Percentiles rank a stretch among this genome's conserved stretches.
These are phyloP conservation scores for Pleochaeta shiraiana DNA, from an alignment of 2,329 filamentous ascomycete genomes.

Conservation along the genomic window DNA sequence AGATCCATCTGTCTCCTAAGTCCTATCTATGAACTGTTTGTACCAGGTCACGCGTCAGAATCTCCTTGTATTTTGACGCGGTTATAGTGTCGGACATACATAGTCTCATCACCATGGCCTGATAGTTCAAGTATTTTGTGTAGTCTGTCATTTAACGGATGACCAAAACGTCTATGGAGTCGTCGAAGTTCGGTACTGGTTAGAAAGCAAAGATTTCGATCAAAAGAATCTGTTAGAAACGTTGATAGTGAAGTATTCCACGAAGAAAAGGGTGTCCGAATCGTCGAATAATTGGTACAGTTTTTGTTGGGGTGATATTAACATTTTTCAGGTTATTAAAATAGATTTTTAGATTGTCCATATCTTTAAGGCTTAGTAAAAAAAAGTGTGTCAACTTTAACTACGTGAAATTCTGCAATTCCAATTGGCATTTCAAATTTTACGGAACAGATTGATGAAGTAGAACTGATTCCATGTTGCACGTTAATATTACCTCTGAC, in stretches of 20 bases:
- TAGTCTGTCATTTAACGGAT: background rate
- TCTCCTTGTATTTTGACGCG: no score
- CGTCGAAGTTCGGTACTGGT: background rate
- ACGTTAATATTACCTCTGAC: background rate
- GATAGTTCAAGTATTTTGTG: background rate
- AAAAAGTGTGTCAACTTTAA: background rate
- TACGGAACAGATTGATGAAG: background rate
- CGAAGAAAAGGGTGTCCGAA: background rate
- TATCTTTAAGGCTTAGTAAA: background rate
- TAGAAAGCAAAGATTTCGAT: background rate
- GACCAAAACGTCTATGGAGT: background rate
- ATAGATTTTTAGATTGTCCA: background rate
- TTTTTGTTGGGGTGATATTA: background rate
- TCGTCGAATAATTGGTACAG: background rate
- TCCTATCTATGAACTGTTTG: no score
- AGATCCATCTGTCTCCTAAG: no score
- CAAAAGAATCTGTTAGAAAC: background rate
- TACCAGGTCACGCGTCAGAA: no score
- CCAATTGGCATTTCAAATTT: background rate
- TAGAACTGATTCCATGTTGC: background rate
- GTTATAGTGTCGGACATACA: no score
- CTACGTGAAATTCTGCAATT: background rate
- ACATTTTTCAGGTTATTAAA: constrained; percentile 1
- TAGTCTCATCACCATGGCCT: background rate
- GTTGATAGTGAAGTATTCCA: background rate